A percentile compares a stretch with the other conserved stretches of the same genome.
These are phyloP conservation scores for Aureobasidium sp. DNA, from an alignment of 2,329 filamentous ascomycete species.

Conservation along the genomic window DNA sequence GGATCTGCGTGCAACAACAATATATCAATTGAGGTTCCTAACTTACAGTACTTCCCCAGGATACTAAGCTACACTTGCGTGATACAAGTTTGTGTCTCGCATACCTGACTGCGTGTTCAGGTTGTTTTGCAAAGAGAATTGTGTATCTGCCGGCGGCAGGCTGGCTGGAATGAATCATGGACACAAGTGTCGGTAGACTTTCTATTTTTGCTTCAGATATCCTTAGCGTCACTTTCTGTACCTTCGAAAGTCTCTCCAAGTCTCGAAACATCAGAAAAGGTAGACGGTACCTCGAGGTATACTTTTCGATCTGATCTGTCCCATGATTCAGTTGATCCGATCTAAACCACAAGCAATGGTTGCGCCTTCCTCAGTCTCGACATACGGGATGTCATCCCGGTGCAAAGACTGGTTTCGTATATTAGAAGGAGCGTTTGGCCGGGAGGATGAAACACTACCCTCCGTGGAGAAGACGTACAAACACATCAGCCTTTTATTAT, in stretches of 20 bases:
- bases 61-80: background rate
- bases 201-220: constrained; percentile 9
- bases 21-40: background rate
- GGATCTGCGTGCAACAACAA: background rate
- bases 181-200: background rate
- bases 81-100: background rate
- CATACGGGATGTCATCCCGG: background rate
- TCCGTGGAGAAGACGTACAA: background rate
- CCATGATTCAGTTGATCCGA: background rate
- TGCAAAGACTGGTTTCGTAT: background rate
- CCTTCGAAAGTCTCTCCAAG: background rate
- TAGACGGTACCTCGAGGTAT: background rate
- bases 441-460: constrained; percentile 2
- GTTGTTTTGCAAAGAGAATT: background rate
- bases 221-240: background rate
- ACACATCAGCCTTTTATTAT: background rate
- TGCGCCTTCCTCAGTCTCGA: background rate
- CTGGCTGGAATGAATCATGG: background rate
- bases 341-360: background rate
- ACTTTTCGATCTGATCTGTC: background rate
- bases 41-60: background rate
- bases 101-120: background rate
- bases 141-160: background rate
- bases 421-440: background rate
- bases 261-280: background rate